Evolutionary conservation across 2,329 filamentous ascomycete species (phyloP), one percentile per base, ranked within the genome.

Genomic region (Trichophaea hybrida): DNA sequence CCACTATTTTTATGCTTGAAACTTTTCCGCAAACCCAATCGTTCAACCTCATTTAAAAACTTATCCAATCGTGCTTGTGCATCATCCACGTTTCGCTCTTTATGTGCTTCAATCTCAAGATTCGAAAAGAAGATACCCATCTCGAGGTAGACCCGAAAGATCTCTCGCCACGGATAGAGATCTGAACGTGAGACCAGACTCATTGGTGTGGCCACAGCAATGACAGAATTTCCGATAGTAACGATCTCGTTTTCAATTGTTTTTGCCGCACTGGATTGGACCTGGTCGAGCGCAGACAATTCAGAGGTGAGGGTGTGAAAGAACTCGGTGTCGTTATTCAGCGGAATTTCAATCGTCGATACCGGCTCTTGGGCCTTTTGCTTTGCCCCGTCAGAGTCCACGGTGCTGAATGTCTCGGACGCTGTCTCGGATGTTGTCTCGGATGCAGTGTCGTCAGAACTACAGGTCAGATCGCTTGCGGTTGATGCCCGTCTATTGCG

Each of bases 71-170:
- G 81, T 59, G 79, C 76, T 55, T 83, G 76, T 1, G 88, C 88
- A 61, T 80, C 78, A 4, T 76, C 74, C 64, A 83, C 84, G 55
- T 80, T 78, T 55, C 87, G 78, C 1, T 80, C 76, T 12, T 86
- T 85, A 59, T 84, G 82, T 8, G 51, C 54, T 64, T 87, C 83
- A 35, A 74, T 73, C 70, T 94, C 88, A 34, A 81, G 80, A 0
- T 83, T 85, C 1, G 86, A 88, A 70, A 93, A 93, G 73, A 94
- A 94, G 34, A 94, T 77, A 58, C 84, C 80, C 6, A 84, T 84
- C 59, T 93, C 84, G 10, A 90, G 73, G 68, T 94, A 94, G 0
- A 91, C 73, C 61, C 88, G 83, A 68, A 94, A 91, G 64, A 94
- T 83, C 65, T 84, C 78, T 53, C 88, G 80, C 88, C 88, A 94